Percentiles rank a stretch among this genome's conserved stretches.
These are phyloP conservation scores for Penicillium sp. DNA, from an alignment of 2,329 filamentous ascomycete genomes.

Conservation along the genomic window DNA sequence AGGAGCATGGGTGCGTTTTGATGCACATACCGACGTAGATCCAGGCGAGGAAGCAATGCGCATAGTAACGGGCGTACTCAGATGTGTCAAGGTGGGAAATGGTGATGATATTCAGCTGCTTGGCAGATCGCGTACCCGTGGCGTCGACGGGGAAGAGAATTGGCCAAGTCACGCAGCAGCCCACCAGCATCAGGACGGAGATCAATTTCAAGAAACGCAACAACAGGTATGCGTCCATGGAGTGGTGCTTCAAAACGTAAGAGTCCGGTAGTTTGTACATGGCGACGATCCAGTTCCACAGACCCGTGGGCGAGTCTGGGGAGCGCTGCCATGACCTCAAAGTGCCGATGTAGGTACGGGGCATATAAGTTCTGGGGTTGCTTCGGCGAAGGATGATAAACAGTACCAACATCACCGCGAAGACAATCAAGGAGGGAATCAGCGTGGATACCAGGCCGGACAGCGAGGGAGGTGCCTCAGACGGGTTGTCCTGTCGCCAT, in stretches of 20 bases:
- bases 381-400: conserved; percentile 48
- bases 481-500: conserved; percentile 7
- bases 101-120: conserved; percentile 69
- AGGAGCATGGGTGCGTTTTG: neutral
- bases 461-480: conserved; percentile 30
- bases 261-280: conserved; percentile 67
- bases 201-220: conserved; percentile 79
- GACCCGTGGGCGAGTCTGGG: conserved; percentile 53
- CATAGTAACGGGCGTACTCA: conserved; percentile 65
- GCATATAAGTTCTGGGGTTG: conserved; percentile 49
- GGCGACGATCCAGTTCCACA: conserved; percentile 61
- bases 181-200: conserved; percentile 73
- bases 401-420: conserved; percentile 42
- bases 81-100: conserved; percentile 64
- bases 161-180: conserved; percentile 79
- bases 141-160: conserved; percentile 83
- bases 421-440: conserved; percentile 41
- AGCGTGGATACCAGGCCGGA: conserved; percentile 47
- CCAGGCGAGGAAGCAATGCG: conserved; percentile 74
- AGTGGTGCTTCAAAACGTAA: conserved; percentile 81
- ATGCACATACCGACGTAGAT: conserved; percentile 59
- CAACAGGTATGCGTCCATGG: conserved; percentile 86
- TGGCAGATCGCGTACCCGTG: conserved; percentile 62
- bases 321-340: conserved; percentile 52
- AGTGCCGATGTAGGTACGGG: conserved; percentile 50